Percentiles rank a stretch among this genome's conserved stretches.
Conservation (phyloP, 2,329 filamentous ascomycete species). For the Rhynchosporium graminicola region DNA sequence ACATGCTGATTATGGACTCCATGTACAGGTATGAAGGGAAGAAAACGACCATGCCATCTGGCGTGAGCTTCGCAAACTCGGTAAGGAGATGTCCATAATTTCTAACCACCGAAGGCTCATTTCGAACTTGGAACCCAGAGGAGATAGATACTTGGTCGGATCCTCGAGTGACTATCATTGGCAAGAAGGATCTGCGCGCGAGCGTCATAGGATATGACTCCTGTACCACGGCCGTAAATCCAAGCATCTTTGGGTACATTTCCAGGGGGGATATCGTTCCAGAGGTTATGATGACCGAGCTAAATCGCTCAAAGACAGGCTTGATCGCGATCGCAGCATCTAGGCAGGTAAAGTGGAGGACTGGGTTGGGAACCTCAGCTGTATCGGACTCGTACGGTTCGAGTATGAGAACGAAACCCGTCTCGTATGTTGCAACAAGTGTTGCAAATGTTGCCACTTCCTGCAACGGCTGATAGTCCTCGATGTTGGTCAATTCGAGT, state of each 20-base stretch:
- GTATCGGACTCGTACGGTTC: conserved; percentile 96
- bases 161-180: conserved; percentile 95
- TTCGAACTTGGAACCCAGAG: conserved; percentile 91
- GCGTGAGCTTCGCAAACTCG: conserved; percentile 94
- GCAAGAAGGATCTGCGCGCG: conserved; percentile 89
- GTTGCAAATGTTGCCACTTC: conserved; percentile 98
- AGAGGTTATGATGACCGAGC: conserved; percentile 97
- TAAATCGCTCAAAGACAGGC: conserved; percentile 95
- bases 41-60: conserved; percentile 98
- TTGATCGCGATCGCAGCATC: conserved; percentile 98
- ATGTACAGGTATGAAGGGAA: conserved; percentile 99
- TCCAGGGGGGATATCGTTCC: conserved; percentile 95
- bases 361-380: conserved; percentile 91
- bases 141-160: conserved; percentile 93
- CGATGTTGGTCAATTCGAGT: conserved; percentile 93
- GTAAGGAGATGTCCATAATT: conserved; percentile 94
- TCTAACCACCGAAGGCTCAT: conserved; percentile 93
- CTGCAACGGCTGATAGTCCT: conserved; percentile 95
- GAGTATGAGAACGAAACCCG: conserved; percentile 92
- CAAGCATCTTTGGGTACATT: conserved; percentile 99
- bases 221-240: conserved; percentile 88
- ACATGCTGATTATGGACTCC: conserved; percentile 98
- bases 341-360: conserved; percentile 95
- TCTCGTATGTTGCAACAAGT: conserved; percentile 93
- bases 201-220: conserved; percentile 98